Evolutionary conservation across 1,284 basidiomycete genomes (phyloP), one percentile per base, ranked within the genome.

Genomic region (Rhizopogon parksii): DNA sequence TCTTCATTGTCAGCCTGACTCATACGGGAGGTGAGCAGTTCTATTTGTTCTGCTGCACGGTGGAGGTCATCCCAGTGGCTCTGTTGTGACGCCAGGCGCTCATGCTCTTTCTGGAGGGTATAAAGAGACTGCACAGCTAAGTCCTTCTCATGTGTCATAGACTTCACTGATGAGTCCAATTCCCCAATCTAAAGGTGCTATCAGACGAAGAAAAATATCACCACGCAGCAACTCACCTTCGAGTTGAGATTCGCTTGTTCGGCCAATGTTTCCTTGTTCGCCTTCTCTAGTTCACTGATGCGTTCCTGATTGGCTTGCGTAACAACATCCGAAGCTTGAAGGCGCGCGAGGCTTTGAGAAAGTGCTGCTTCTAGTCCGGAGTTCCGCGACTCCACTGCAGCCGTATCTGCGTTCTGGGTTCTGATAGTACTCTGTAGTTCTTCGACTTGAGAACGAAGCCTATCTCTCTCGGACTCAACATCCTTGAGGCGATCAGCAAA

Each of bases 1-100:
- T 91, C 88, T 38, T 83, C 82, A 53, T 77, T 80, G 57, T 85
- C 83, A n/a, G 72, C 73, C 56, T 82, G 79, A 1, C 76, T 74
- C 51, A 88, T 72, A 38, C 84, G 68, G 40, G 68, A 73, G 14
- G 82, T 72, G 39, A 91, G 74, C 46, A 72, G 64, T 51, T 87
- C 82, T 17, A 91, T 78, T 62, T 88, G 83, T 57, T 86, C 83
- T 2, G 80, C 73, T 0, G 82, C 75, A 40, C 76, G 78, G 35
- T 75, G 82, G 17, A 90, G 71, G 40, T 82, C 78, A 24, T 87
- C 84, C 85, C 85, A 88, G 50, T 85, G 79, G 34, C 63, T 72
- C 59, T 85, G 80, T 55, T 88, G 83, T 19, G 76, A 68, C 4
- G 72, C 52, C 19, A 87, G 68, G 24, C 74, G 69, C 43, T 86